These are phyloP conservation scores for Salvia splendens DNA, from an alignment of 257 asterid species.

Conservation along the genomic window DNA sequence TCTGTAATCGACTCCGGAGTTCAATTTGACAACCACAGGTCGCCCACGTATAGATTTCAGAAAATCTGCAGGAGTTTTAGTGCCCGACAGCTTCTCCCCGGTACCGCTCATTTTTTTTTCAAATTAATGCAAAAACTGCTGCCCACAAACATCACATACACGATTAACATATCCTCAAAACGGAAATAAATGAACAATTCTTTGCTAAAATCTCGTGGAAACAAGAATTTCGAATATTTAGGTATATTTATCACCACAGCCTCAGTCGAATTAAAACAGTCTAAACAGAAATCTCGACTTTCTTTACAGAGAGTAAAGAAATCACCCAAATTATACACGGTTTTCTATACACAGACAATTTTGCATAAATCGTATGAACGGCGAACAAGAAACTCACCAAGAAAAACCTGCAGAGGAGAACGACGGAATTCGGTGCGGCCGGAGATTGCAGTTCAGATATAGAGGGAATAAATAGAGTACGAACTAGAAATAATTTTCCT, in stretches of 20 bases:
- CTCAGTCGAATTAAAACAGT: background rate
- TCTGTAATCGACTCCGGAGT: constrained; percentile 93
- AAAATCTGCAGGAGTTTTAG: constrained; percentile 94
- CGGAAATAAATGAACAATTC: background rate
- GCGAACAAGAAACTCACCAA: constrained; percentile 23
- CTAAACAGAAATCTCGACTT: background rate
- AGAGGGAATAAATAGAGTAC: background rate
- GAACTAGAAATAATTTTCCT: no score
- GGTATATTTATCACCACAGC: background rate
- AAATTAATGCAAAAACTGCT: constrained; percentile 29
- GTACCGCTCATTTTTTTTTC: constrained; percentile 67
- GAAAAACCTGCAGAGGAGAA: background rate
- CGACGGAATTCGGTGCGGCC: background rate
- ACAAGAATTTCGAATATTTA: background rate
- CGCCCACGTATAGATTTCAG: constrained; percentile 95
- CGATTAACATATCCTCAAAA: constrained; percentile 15
- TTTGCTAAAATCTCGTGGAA: background rate
- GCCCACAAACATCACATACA: background rate
- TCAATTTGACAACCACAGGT: constrained; percentile 94
- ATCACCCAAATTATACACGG: background rate
- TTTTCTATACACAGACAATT: background rate
- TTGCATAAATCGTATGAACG: background rate
- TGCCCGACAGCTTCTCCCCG: constrained; percentile 65
- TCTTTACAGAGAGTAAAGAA: background rate
- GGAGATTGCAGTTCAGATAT: constrained; percentile 8